Conservation (phyloP, 441 rosid species). For the Gossypium trilobum region DNA sequence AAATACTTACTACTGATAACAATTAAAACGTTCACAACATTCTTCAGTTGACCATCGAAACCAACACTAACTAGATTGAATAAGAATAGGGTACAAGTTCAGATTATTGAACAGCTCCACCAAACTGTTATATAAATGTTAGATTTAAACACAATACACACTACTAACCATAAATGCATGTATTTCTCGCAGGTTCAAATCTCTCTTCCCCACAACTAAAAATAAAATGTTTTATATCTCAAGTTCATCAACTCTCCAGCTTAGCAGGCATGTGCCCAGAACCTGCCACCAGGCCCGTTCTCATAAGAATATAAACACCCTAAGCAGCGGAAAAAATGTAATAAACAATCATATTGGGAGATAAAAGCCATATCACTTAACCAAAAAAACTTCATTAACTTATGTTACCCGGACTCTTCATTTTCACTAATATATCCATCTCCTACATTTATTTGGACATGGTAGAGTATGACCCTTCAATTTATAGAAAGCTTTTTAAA, state of each 20-base stretch:
- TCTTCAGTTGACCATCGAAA: too few species aligned
- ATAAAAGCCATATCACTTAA: too few species aligned
- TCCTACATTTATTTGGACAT: neutral
- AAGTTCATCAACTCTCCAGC: conserved; percentile 6
- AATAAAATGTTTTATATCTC: neutral
- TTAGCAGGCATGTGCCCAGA: neutral
- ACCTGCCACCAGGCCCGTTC: conserved; percentile 18
- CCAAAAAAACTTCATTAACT: neutral
- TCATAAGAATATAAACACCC: neutral
- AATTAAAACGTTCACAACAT: too few species aligned
- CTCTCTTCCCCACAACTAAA: neutral
- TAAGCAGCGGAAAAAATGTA: neutral
- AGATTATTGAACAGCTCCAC: too few species aligned
- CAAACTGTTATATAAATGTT: too few species aligned
- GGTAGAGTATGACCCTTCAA: neutral
- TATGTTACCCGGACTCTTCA: neutral
- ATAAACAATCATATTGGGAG: neutral
- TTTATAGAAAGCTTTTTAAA: neutral
- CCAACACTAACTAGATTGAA: too few species aligned
- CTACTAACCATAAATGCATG: too few species aligned
- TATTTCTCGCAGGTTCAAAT: neutral
- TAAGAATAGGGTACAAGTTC: too few species aligned
- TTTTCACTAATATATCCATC: neutral
- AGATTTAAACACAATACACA: too few species aligned
- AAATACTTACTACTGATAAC: too few species aligned